Percentiles rank a stretch among this genome's conserved stretches.
Conservation (phyloP, 2,329 filamentous ascomycete genomes). For the Venturia carpophila region DNA sequence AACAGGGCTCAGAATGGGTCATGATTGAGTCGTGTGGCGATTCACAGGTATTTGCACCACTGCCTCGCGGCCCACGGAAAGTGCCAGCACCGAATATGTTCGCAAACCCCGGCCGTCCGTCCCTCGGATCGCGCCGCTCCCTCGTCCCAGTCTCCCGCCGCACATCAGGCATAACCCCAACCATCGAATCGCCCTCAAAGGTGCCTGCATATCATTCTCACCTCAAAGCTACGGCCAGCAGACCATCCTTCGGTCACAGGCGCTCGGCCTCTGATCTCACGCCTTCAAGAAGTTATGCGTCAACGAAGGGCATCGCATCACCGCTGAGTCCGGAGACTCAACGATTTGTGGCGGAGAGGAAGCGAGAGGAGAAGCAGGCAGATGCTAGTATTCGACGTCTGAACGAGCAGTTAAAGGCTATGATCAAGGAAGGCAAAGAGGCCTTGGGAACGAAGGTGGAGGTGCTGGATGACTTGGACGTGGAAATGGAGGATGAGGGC, state of each 20-base stretch:
- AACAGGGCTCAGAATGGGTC: constrained; percentile 40
- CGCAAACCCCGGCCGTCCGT: constrained; percentile 26
- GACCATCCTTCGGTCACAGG: constrained; percentile 11
- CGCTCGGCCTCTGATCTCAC: constrained; percentile 17
- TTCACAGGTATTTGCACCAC: not conserved
- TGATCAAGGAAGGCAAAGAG: constrained; percentile 84
- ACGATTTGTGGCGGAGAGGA: constrained; percentile 61
- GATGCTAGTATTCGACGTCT: constrained; percentile 74
- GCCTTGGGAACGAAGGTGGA: constrained; percentile 56
- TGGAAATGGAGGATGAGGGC: constrained; percentile 18
- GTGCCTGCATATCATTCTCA: not conserved
- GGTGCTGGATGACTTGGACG: constrained; percentile 21
- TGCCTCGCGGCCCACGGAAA: not conserved
- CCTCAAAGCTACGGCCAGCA: not conserved
- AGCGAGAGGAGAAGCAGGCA: constrained; percentile 66
- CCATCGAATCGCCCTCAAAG: not conserved
- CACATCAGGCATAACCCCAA: constrained; percentile 22
- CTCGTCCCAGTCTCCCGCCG: constrained; percentile 39
- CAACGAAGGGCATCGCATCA: not conserved
- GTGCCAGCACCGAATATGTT: constrained; percentile 27
- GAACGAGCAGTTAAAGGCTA: constrained; percentile 69
- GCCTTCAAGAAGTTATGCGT: not conserved
- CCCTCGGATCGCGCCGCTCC: constrained; percentile 27
- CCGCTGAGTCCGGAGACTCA: constrained; percentile 54
- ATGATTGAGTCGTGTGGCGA: constrained; percentile 16